Percentiles rank a stretch among this genome's conserved stretches.
These are phyloP conservation scores for Graphilbum fragrans DNA, from an alignment of 2,329 filamentous ascomycete species.

Conservation along the genomic window DNA sequence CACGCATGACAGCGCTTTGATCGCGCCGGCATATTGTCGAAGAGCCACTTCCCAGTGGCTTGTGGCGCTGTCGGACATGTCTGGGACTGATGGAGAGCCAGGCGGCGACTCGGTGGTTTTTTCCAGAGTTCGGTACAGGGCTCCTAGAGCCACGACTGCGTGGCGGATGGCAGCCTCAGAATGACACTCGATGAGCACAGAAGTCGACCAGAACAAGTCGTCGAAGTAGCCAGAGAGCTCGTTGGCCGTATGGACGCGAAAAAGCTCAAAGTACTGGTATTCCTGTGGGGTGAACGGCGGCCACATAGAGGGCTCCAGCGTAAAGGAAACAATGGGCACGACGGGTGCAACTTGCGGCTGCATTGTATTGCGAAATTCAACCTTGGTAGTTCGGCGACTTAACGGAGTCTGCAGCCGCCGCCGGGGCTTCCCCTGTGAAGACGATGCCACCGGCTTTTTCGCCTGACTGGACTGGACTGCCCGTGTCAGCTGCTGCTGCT, in stretches of 20 bases:
- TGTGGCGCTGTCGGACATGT: slow-evolving; percentile 15
- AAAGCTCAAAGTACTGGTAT: slow-evolving; percentile 48
- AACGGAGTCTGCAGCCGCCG: too few relatives aligned
- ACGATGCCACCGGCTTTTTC: too few relatives aligned
- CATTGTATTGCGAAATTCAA: too few relatives aligned
- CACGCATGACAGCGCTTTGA: slow-evolving; percentile 34
- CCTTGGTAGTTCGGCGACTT: too few relatives aligned
- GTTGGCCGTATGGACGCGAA: slow-evolving; percentile 46
- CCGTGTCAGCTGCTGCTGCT: not conserved
- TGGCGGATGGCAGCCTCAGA: slow-evolving; percentile 49
- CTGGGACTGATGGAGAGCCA: slow-evolving; percentile 26
- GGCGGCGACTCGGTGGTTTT: slow-evolving; percentile 39
- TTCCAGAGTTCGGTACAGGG: slow-evolving; percentile 55
- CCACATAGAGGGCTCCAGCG: slow-evolving; percentile 23
- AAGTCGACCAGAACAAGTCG: slow-evolving; percentile 50
- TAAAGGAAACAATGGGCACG: slow-evolving; percentile 12
- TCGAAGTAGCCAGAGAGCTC: slow-evolving; percentile 58
- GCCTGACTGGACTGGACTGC: too few relatives aligned
- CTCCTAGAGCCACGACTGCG: slow-evolving; percentile 53
- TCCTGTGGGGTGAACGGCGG: slow-evolving; percentile 40
- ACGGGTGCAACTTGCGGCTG: not conserved
- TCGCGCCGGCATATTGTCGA: slow-evolving; percentile 45
- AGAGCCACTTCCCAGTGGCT: slow-evolving; percentile 49
- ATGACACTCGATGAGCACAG: slow-evolving; percentile 52
- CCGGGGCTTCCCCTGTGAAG: too few relatives aligned